A percentile compares a stretch with the other conserved stretches of the same genome.
Evolutionary conservation across 345 rosid species (phyloP).

Genomic region (Clausena lansium): DNA sequence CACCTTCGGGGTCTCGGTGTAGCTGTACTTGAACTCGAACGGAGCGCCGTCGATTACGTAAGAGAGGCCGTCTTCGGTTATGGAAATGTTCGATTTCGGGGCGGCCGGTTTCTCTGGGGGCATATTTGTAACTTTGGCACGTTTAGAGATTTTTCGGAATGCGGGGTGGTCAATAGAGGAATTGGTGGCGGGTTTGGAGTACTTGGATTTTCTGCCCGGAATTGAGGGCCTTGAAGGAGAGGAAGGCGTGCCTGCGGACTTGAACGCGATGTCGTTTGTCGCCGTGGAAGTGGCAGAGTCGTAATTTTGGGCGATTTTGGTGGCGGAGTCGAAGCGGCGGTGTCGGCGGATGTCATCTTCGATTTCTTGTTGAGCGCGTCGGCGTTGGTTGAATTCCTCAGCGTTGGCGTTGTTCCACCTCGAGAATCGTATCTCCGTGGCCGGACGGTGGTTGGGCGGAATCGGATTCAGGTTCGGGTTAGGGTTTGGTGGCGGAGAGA

Average conservation of each 20-base stretch:
- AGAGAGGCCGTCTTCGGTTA: slow-evolving; percentile 68
- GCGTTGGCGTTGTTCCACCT: slow-evolving; percentile 84
- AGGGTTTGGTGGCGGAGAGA: slow-evolving; percentile 39
- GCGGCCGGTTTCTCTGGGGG: slow-evolving; percentile 21
- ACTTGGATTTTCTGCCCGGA: slow-evolving; percentile 76
- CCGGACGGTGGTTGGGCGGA: slow-evolving; percentile 29
- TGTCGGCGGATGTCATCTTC: slow-evolving; percentile 69
- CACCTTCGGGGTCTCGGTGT: slow-evolving; percentile 83
- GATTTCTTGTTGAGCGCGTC: slow-evolving; percentile 57
- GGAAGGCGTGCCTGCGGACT: slow-evolving; percentile 72
- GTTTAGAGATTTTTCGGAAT: slow-evolving; percentile 28
- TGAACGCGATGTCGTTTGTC: slow-evolving; percentile 29
- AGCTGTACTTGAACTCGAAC: slow-evolving; percentile 92
- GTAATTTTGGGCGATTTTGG: slow-evolving; percentile 36
- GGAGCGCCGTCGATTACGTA: slow-evolving; percentile 86
- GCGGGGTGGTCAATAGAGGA: slow-evolving; percentile 39
- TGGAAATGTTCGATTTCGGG: slow-evolving; percentile 37
- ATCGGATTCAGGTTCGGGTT: slow-evolving; percentile 11
- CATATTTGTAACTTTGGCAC: slow-evolving; percentile 24
- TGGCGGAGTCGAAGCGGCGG: slow-evolving; percentile 62
- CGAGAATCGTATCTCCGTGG: slow-evolving; percentile 56
- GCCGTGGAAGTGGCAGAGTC: slow-evolving; percentile 22
- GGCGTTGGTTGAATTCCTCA: slow-evolving; percentile 59
- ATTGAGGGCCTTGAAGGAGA: slow-evolving; percentile 72
- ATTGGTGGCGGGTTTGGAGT: slow-evolving; percentile 49